phyloP scores from a whole-genome alignment of 1,284 basidiomycete species.

The Boletus semigastroideus region DNA sequence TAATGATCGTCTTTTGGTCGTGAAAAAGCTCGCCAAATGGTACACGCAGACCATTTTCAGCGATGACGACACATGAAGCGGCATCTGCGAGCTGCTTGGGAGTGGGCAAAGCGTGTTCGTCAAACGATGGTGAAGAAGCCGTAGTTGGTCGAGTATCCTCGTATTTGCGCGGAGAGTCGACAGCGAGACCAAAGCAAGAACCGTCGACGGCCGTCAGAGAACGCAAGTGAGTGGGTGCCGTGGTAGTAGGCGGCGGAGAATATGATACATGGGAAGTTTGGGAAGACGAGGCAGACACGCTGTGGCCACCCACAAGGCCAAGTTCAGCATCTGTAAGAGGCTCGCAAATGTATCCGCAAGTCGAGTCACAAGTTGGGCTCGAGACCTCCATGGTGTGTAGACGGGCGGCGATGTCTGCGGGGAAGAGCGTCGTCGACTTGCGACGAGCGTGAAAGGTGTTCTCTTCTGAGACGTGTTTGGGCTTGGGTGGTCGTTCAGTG shows the following conservation, averaged over 20 bases:
- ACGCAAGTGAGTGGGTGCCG: constrained; percentile 21
- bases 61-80: constrained; percentile 60
- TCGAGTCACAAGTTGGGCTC: constrained; percentile 22
- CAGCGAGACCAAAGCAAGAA: constrained; percentile 4
- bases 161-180: background rate
- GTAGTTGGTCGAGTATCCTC: constrained; percentile 17
- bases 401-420: constrained; percentile 28
- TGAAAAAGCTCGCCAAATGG: constrained; percentile 75
- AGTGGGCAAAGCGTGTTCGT: constrained; percentile 41
- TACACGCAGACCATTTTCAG: constrained; percentile 64
- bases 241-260: constrained; percentile 6
- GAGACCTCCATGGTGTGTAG: constrained; percentile 34
- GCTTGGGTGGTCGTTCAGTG: constrained; percentile 25
- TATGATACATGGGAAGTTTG: constrained; percentile 18
- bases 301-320: constrained; percentile 10
- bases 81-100: constrained; percentile 57
- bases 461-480: constrained; percentile 30
- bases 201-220: constrained; percentile 26
- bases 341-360: constrained; percentile 29
- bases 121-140: constrained; percentile 21
- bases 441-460: constrained; percentile 37
- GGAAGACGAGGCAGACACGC: constrained; percentile 15
- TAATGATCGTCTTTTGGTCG: constrained; percentile 64
- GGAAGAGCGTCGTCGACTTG: constrained; percentile 35
- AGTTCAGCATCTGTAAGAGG: constrained; percentile 31